These are phyloP conservation scores for Oehlia diaphana DNA, from an alignment of 192 early-diverging fungal species.

Conservation along the genomic window DNA sequence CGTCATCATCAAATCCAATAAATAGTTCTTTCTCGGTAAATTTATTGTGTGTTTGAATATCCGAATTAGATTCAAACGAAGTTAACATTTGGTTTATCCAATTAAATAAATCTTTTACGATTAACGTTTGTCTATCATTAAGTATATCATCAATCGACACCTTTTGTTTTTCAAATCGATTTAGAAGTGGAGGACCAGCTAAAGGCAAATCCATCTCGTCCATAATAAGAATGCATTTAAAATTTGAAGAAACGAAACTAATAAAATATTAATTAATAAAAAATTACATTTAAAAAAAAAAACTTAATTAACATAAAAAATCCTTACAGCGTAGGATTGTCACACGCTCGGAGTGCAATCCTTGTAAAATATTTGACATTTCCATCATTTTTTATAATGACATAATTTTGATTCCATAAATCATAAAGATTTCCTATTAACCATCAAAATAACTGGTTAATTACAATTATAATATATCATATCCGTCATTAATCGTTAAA, in stretches of 20 bases:
- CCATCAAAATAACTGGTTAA: neutral
- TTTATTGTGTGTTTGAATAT: neutral
- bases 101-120: neutral
- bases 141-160: slow-evolving; percentile 14
- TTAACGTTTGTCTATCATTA: neutral
- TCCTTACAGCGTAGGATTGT: slow-evolving; percentile 27
- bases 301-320: neutral
- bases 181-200: slow-evolving; percentile 10
- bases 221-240: slow-evolving; percentile 26
- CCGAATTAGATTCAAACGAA: neutral
- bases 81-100: slow-evolving; percentile 27
- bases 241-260: neutral
- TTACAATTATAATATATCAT: neutral
- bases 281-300: neutral
- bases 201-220: slow-evolving; percentile 5
- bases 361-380: slow-evolving; percentile 10
- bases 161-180: slow-evolving; percentile 26
- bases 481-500: neutral
- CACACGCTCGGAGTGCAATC: slow-evolving; percentile 18
- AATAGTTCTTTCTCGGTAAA: slow-evolving; percentile 9
- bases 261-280: neutral
- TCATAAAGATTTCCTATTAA: slow-evolving; percentile 26
- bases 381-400: neutral
- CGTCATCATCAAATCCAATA: neutral
- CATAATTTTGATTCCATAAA: slow-evolving; percentile 31